Evolutionary conservation across 257 asterid species (phyloP).

Genomic region (Solanum etuberosum): DNA sequence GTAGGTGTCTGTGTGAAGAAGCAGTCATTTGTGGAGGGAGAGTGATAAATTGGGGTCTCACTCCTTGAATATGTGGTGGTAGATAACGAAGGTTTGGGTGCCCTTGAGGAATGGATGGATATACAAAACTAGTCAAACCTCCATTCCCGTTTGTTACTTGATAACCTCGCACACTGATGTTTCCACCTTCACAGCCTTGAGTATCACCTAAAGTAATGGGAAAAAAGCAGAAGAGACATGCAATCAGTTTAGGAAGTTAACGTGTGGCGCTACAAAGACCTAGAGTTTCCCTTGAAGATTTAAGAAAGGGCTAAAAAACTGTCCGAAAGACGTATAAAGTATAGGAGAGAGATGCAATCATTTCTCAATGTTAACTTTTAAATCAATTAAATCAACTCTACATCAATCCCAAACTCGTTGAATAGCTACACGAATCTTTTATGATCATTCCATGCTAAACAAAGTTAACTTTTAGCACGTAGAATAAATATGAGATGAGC

Average conservation of each 20-base stretch:
- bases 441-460: not conserved
- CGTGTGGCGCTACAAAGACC: not conserved
- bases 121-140: slow-evolving; percentile 34
- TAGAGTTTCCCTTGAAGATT: not conserved
- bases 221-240: not conserved
- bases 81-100: slow-evolving; percentile 35
- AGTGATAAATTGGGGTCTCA: slow-evolving; percentile 38
- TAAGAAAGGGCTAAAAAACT: not conserved
- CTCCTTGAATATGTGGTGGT: slow-evolving; percentile 37
- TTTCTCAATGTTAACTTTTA: not conserved
- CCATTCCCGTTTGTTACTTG: slow-evolving; percentile 26
- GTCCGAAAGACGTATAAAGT: not conserved
- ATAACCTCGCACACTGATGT: slow-evolving; percentile 41
- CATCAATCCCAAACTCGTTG: not conserved
- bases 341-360: not conserved
- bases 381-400: not conserved
- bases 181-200: slow-evolving; percentile 29
- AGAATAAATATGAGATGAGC: not conserved
- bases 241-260: not conserved
- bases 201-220: slow-evolving; percentile 1
- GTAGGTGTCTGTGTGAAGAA: slow-evolving; percentile 33
- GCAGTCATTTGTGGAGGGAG: slow-evolving; percentile 41
- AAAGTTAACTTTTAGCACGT: not conserved
- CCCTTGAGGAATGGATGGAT: slow-evolving; percentile 40
- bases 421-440: not conserved